phyloP scores from a whole-genome alignment of 495 filamentous ascomycete species.

The Penicillium riverlandense region DNA sequence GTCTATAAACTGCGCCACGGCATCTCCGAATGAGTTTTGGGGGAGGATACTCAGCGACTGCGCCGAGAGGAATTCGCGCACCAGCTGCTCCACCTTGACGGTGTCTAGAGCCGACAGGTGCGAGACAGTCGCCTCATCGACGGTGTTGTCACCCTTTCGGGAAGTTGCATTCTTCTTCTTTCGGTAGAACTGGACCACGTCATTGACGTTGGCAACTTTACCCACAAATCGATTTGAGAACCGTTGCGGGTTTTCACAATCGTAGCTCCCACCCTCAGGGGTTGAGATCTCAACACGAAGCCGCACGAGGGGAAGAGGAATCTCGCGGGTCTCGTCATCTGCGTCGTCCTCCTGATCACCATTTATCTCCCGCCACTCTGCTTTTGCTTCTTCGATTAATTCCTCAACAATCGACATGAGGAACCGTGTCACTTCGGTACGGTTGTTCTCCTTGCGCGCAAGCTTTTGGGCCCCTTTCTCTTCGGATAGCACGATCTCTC shows the following conservation, averaged over 20 bases:
- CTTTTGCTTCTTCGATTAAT: constrained; percentile 78
- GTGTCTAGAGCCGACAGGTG: constrained; percentile 58
- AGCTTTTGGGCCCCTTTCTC: constrained; percentile 72
- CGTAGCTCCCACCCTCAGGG: constrained; percentile 77
- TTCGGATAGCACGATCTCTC: constrained; percentile 69
- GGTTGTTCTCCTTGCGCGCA: constrained; percentile 74
- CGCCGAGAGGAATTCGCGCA: constrained; percentile 73
- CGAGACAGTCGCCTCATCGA: constrained; percentile 54
- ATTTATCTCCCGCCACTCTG: constrained; percentile 68
- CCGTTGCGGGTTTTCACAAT: constrained; percentile 91
- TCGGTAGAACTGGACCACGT: constrained; percentile 87
- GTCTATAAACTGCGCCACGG: constrained; percentile 86
- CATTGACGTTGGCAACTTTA: constrained; percentile 87
- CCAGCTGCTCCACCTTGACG: constrained; percentile 81
- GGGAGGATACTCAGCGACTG: constrained; percentile 88
- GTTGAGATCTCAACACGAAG: constrained; percentile 87
- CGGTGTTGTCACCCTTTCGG: constrained; percentile 31
- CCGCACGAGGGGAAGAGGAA: constrained; percentile 76
- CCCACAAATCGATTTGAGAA: constrained; percentile 91
- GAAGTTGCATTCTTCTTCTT: constrained; percentile 57
- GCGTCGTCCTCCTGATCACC: constrained; percentile 46
- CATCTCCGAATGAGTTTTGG: constrained; percentile 85
- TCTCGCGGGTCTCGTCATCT: constrained; percentile 44
- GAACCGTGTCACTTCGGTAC: constrained; percentile 66
- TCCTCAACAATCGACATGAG: constrained; percentile 72